Conservation (phyloP, 495 filamentous ascomycete species). For the Penicillium robsamsonii region DNA sequence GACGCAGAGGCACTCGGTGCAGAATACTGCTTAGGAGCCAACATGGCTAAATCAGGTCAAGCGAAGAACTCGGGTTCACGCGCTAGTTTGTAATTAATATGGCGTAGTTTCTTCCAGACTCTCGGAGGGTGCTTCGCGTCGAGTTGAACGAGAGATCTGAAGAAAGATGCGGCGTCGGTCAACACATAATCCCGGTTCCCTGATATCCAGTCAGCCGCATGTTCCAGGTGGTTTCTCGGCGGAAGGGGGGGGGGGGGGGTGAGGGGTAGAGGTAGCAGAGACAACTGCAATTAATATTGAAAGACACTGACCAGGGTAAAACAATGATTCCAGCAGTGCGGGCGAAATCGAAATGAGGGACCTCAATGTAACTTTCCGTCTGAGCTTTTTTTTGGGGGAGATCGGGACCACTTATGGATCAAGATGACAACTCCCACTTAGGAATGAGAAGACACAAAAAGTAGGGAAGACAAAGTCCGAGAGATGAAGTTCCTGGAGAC, state of each 20-base stretch:
- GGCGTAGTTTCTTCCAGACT: conserved; percentile 15
- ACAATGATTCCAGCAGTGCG: conserved; percentile 3
- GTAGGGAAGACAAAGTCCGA: neutral
- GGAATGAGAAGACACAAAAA: neutral
- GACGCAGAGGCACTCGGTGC: conserved; percentile 56
- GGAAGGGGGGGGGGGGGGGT: too few relatives aligned
- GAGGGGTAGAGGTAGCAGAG: neutral
- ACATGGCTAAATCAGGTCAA: conserved; percentile 55
- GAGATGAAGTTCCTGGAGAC: conserved; percentile 2
- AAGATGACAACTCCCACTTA: conserved; percentile 17
- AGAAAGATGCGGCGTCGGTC: conserved; percentile 11
- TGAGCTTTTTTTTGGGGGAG: conserved; percentile 28
- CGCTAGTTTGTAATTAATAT: neutral
- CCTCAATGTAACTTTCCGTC: conserved; percentile 15
- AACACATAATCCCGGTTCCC: conserved; percentile 23
- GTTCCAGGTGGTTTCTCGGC: neutral
- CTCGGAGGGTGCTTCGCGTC: conserved; percentile 11
- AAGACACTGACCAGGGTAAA: conserved; percentile 10
- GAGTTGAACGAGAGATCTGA: conserved; percentile 11
- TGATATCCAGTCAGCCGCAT: conserved; percentile 14
- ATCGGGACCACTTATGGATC: conserved; percentile 28
- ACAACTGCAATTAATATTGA: conserved; percentile 1
- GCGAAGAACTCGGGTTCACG: neutral
- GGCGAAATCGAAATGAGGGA: conserved; percentile 20
- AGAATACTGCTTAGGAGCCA: conserved; percentile 82